These are phyloP conservation scores for Fraxinus platypoda DNA, from an alignment of 305 asterid genomes.

Conservation along the genomic window DNA sequence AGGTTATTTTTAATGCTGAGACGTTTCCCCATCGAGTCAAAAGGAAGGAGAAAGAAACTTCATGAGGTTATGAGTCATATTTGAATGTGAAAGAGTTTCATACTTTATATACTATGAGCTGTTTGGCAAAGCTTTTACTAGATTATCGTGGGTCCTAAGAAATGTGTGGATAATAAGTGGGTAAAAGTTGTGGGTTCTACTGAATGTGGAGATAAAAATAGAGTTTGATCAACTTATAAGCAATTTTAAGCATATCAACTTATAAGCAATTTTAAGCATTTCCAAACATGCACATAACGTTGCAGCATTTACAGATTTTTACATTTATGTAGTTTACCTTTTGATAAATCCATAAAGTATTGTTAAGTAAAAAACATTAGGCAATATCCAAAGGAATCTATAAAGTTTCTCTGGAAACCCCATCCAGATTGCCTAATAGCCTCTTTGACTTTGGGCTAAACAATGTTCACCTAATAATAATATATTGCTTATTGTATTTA, in stretches of 20 bases:
- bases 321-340: neutral
- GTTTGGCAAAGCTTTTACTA: neutral
- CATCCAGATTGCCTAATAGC: neutral
- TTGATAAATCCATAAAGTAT: neutral
- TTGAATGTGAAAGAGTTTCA: neutral
- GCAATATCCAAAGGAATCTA: neutral
- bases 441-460: neutral
- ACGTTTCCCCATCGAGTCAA: slow-evolving; percentile 93
- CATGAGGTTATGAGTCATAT: slow-evolving; percentile 61
- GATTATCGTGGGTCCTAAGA: neutral
- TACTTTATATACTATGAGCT: neutral
- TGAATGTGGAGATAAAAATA: no score
- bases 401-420: neutral
- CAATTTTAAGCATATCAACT: neutral
- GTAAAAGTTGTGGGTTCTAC: neutral
- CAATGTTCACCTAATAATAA: neutral
- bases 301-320: neutral
- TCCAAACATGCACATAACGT: neutral
- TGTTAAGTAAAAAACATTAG: neutral
- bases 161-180: neutral
- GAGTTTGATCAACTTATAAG: neutral
- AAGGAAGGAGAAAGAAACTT: slow-evolving; percentile 94
- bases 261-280: neutral
- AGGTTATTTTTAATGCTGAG: slow-evolving; percentile 88
- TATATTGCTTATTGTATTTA: neutral